A percentile compares a stretch with the other conserved stretches of the same genome.
Evolutionary conservation across 2,329 filamentous ascomycete species (phyloP).

Genomic region (Ophiosphaerella herpotricha): DNA sequence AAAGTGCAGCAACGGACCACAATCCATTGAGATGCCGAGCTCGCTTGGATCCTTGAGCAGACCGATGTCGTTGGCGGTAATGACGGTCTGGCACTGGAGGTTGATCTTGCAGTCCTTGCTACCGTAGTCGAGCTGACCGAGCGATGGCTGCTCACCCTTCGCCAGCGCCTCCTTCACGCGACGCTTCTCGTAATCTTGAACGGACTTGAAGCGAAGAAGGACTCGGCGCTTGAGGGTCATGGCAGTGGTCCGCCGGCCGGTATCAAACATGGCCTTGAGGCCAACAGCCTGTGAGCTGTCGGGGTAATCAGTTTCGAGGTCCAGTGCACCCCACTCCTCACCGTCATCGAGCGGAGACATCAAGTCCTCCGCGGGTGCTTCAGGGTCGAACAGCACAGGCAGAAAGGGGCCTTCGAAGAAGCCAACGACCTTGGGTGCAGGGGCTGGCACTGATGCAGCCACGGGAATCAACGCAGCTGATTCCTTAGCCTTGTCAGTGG

Average conservation of each 20-base stretch:
- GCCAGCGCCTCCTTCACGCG: conserved; percentile 4
- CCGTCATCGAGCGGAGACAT: background rate
- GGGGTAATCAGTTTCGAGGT: background rate
- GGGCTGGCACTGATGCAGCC: background rate
- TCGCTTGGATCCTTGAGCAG: conserved; percentile 4
- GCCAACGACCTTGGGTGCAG: conserved; percentile 3
- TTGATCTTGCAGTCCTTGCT: conserved; percentile 13
- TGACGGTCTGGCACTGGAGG: conserved; percentile 4
- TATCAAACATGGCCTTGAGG: conserved; percentile 2
- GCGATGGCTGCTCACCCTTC: background rate
- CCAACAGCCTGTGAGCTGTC: background rate
- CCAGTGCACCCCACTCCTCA: conserved; percentile 1
- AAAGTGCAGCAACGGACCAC: conserved; percentile 9
- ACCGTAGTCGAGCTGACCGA: conserved; percentile 17
- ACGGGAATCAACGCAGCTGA: too few species aligned
- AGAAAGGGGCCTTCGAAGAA: conserved; percentile 5
- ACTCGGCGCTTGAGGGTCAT: conserved; percentile 5
- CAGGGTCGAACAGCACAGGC: conserved; percentile 2
- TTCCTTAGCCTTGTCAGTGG: too few species aligned
- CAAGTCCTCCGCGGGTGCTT: conserved; percentile 2
- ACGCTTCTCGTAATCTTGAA: conserved; percentile 13
- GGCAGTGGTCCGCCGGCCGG: background rate
- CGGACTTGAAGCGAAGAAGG: conserved; percentile 12
- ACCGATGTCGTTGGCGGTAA: conserved; percentile 11
- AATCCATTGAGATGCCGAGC: conserved; percentile 1